These are phyloP conservation scores for Mycena rebaudengoi DNA, from an alignment of 768 basidiomycete species.

Conservation along the genomic window DNA sequence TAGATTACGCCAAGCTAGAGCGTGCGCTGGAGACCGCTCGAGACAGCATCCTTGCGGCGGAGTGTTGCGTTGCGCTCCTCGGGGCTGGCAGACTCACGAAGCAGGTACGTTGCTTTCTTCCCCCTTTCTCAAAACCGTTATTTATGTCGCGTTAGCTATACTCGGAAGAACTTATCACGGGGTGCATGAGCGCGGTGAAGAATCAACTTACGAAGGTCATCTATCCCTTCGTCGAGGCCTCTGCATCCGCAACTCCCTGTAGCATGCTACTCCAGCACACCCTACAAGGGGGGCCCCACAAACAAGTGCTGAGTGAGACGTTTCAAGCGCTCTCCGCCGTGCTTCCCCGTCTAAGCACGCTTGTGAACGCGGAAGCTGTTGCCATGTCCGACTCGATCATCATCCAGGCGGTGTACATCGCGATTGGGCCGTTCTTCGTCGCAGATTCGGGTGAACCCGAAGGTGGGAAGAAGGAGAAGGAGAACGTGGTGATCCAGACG, in stretches of 20 bases:
- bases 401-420: constrained; percentile 91
- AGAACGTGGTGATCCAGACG: constrained; percentile 66
- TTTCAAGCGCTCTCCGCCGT: constrained; percentile 78
- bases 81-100: constrained; percentile 84
- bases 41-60: constrained; percentile 83
- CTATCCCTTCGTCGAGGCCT: constrained; percentile 87
- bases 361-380: constrained; percentile 76
- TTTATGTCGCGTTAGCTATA: constrained; percentile 68
- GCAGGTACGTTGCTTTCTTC: constrained; percentile 62
- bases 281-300: constrained; percentile 55
- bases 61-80: constrained; percentile 82
- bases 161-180: constrained; percentile 91
- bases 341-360: constrained; percentile 76
- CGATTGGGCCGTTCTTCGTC: constrained; percentile 94
- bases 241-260: constrained; percentile 48
- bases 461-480: constrained; percentile 62
- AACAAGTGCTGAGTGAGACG: constrained; percentile 67
- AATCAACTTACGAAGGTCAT: constrained; percentile 81
- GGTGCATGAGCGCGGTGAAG: constrained; percentile 80
- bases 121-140: constrained; percentile 1
- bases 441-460: constrained; percentile 67
- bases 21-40: constrained; percentile 65
- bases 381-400: constrained; percentile 92
- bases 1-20: constrained; percentile 59
- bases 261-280: constrained; percentile 60